Evolutionary conservation across 2,329 filamentous ascomycete species (phyloP), one percentile per base, ranked within the genome.

Genomic region (Phaeosphaeriaceae sp.): DNA sequence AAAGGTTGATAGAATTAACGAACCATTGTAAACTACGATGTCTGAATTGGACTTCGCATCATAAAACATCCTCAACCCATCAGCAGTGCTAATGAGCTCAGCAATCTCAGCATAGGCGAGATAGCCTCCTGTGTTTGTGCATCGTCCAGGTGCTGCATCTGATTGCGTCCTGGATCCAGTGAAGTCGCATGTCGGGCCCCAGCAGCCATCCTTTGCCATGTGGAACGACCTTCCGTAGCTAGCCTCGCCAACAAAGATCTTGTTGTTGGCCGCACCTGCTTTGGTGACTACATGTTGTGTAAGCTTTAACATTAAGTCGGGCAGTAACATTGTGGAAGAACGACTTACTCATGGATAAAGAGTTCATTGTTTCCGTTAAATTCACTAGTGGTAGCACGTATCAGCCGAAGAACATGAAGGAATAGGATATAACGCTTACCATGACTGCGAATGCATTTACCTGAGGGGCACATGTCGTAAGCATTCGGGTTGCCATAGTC

Each of bases 61-160:
- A 7, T 68, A 59, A 9, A 21, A 26, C 6, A 43, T 40, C 35
- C 71, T 66, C n/a, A 54, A 41, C 4, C 40, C 42, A 15, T 40
- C 43, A 21, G 32, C 28, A 12, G 12, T 40, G 8, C 9, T 38
- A 26, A 67, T 53, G 39, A 77, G 73, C 12, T 68, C 61, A 5
- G 55, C 15, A 40, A 79, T 74, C 62, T 79, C 76, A 4, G 71
- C 70, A 36, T 76, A 50, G 3, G 74, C 52, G 4, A 78, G 63
- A 46, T 77, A 77, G 5, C 76, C 77, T 0, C 53, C 58, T 0
- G 70, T 76, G 4, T 47, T 52, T 1, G 76, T 79, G 55, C 76
- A 79, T 4, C 16, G 16, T 0, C 75, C 77, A 1, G 53, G 48
- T 4, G 37, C 44, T 0, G 73, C 75, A 4, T 61, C 42, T 2